These are phyloP conservation scores for Bremia lactucae DNA, from an alignment of 352 stramenopile species.

Conservation along the genomic window DNA sequence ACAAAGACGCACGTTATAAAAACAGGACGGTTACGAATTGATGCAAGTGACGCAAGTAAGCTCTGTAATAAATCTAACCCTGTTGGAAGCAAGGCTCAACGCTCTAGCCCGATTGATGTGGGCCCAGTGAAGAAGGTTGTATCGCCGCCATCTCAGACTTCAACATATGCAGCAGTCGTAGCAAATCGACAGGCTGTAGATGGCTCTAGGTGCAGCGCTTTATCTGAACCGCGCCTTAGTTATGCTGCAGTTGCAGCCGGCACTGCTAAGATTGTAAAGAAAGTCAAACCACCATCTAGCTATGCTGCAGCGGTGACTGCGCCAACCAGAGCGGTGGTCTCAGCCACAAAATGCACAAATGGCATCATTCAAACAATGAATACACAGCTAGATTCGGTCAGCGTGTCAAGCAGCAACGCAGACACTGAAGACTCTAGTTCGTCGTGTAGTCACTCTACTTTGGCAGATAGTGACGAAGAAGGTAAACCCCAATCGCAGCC, in stretches of 20 bases:
- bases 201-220: constrained; percentile 5
- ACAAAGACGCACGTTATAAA: constrained; percentile 17
- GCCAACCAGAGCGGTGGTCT: constrained; percentile 6
- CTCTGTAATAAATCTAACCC: constrained; percentile 4
- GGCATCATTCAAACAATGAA: constrained; percentile 3
- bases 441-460: constrained; percentile 35
- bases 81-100: constrained; percentile 2
- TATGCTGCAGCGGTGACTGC: constrained; percentile 62
- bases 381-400: constrained; percentile 35
- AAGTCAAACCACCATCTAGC: constrained; percentile 29
- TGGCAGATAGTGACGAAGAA: constrained; percentile 47
- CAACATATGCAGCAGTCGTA: constrained; percentile 58
- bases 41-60: constrained; percentile 10
- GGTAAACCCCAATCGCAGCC: constrained; percentile 1
- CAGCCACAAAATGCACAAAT: constrained; percentile 10
- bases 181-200: constrained; percentile 18
- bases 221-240: constrained; percentile 34
- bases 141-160: constrained; percentile 17
- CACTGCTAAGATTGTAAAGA: constrained; percentile 35
- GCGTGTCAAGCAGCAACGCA: constrained; percentile 65
- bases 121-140: constrained; percentile 10
- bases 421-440: constrained; percentile 72
- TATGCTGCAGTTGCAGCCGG: constrained; percentile 65
- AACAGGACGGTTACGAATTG: constrained; percentile 12
- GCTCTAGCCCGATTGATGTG: background rate